Percentiles rank a stretch among this genome's conserved stretches.
phyloP scores from a whole-genome alignment of 2,329 filamentous ascomycete genomes.

The Rhynchosporium secalis region DNA sequence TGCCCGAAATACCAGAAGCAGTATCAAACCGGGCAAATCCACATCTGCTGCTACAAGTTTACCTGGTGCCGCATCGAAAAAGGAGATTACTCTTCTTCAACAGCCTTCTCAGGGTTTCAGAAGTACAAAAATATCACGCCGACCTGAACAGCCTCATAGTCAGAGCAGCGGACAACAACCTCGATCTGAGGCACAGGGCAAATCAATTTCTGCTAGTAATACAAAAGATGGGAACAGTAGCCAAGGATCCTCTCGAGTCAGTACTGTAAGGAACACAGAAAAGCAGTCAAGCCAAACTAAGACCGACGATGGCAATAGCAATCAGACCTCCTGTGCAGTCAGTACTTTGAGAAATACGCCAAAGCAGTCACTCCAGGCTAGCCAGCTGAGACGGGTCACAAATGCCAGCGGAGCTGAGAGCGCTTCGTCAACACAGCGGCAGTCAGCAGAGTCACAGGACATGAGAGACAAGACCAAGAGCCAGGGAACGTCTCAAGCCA shows the following conservation, averaged over 20 bases:
- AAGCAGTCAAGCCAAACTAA: background rate
- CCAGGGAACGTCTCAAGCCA: background rate
- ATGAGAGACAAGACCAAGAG: background rate
- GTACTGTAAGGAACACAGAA: background rate
- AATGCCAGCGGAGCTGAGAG: conserved; percentile 1
- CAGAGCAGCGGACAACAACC: background rate
- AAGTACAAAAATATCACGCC: background rate
- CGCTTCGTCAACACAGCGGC: background rate
- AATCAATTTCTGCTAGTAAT: background rate
- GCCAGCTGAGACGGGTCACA: background rate
- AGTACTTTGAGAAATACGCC: background rate
- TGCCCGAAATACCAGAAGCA: background rate
- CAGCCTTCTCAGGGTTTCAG: background rate
- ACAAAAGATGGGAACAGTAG: background rate
- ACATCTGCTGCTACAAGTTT: background rate
- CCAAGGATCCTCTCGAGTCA: background rate
- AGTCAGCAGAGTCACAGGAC: background rate
- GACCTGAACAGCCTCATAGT: background rate
- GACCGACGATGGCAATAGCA: background rate
- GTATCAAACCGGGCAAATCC: background rate
- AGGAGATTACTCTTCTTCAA: background rate
- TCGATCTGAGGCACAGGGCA: background rate
- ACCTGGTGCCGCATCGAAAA: background rate
- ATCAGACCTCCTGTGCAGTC: background rate
- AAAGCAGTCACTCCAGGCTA: background rate